A percentile compares a stretch with the other conserved stretches of the same genome.
Conservation (phyloP, 345 rosid species). For the Melastoma malabathricum region DNA sequence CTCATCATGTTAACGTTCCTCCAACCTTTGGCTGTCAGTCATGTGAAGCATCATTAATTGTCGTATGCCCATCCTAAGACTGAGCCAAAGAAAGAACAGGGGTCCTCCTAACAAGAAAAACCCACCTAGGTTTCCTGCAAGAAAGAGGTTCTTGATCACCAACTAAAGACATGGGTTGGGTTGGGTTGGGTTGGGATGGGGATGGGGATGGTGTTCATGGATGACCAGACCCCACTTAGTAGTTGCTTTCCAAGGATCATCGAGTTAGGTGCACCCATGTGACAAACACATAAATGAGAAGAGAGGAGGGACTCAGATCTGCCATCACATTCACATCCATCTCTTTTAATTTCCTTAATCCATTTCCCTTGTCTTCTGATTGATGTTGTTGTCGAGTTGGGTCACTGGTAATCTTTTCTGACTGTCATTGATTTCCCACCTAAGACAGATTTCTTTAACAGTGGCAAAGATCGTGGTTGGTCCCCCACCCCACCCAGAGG, state of each 20-base stretch:
- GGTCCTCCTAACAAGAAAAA: too few relatives aligned
- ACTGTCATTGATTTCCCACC: constrained; percentile 4
- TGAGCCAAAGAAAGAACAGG: too few relatives aligned
- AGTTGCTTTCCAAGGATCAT: neutral
- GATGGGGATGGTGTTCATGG: too few relatives aligned
- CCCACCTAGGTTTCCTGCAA: too few relatives aligned
- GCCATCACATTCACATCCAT: constrained; percentile 4
- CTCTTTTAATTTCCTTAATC: neutral
- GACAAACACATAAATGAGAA: constrained; percentile 1
- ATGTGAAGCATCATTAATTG: too few relatives aligned
- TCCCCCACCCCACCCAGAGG: constrained; percentile 1
- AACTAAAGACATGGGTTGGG: too few relatives aligned
- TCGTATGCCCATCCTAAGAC: too few relatives aligned
- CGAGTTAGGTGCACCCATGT: constrained; percentile 7
- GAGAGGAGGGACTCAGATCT: constrained; percentile 2
- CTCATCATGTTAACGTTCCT: too few relatives aligned
- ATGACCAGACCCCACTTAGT: too few relatives aligned
- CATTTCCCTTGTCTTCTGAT: neutral
- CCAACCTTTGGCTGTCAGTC: too few relatives aligned
- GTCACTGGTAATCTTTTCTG: neutral
- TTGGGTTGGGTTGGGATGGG: too few relatives aligned
- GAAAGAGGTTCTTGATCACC: too few relatives aligned
- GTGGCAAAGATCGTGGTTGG: constrained; percentile 3
- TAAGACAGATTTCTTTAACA: constrained; percentile 3
- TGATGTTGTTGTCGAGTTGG: neutral